These are phyloP conservation scores for Phragmites australis DNA, from an alignment of 176 grass and related monocot species.

Conservation along the genomic window DNA sequence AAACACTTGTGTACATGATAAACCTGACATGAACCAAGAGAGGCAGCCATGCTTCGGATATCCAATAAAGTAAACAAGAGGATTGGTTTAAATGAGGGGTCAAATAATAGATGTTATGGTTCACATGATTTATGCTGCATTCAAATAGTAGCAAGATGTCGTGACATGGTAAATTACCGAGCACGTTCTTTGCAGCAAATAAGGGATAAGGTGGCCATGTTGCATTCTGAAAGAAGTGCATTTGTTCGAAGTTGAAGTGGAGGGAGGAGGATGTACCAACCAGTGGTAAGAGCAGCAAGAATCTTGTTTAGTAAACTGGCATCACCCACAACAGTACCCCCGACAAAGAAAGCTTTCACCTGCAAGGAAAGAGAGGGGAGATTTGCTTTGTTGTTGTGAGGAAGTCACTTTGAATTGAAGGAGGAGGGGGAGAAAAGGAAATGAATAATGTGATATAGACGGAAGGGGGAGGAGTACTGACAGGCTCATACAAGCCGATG, in stretches of 20 bases:
- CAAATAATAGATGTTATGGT: neutral
- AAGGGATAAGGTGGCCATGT: neutral
- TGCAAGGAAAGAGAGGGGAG: slow-evolving; percentile 8
- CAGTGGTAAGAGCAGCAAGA: slow-evolving; percentile 75
- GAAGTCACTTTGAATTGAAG: neutral
- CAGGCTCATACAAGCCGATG: slow-evolving; percentile 87
- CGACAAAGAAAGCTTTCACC: slow-evolving; percentile 67
- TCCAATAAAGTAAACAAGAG: neutral
- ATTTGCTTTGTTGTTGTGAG: neutral
- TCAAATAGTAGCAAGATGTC: neutral
- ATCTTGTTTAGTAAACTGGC: slow-evolving; percentile 68
- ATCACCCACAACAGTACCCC: slow-evolving; percentile 47
- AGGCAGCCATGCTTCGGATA: neutral
- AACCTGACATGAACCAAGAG: neutral
- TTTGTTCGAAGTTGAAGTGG: neutral
- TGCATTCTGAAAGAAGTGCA: slow-evolving; percentile 16
- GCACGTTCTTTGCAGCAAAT: neutral
- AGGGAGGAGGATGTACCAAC: slow-evolving; percentile 44
- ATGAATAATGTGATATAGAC: no score
- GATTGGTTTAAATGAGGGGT: neutral
- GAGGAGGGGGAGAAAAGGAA: neutral
- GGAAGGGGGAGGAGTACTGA: slow-evolving; percentile 39
- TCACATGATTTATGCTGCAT: neutral
- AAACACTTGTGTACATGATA: neutral
- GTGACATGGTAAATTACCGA: neutral